Evolutionary conservation across 352 stramenopile genomes (phyloP), one percentile per base, ranked within the genome.

Genomic region (Pythium dissimile): DNA sequence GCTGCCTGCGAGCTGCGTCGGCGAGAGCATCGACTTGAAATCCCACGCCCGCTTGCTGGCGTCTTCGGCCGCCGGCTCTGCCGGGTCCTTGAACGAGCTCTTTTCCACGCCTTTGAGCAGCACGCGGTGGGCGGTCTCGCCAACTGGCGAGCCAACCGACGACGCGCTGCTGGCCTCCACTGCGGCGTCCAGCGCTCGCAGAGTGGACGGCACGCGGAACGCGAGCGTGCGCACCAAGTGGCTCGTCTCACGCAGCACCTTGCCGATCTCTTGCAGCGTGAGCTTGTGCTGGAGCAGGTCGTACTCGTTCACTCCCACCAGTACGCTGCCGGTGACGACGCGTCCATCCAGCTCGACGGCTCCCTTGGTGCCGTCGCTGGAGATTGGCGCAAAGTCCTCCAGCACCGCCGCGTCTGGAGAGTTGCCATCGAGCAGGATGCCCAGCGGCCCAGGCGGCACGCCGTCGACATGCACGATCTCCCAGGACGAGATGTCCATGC

Each of bases 251-350:
- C 75, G 67, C 39, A 93, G 64, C 21, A 91, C 65, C 6, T 56
- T 53, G 0, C 75, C 64, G 16, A 86, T 63, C 2, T 86, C 72
- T 6, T 71, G 30, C 13, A 89, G 64, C 34, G 66, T 57, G 38
- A 84, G 50, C 24, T 71, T 60, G 16, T 58, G 49, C 0, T 60
- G 39, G 3, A 80, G 42, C 4, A 90, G 72, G 24, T 92, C 64
- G 41, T 68, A 54, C 15, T 83, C 67, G 45, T 94, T 92, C n/a
- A 94, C 66, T 3, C 56, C 65, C 11, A 85, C 59, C 21, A 94
- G 64, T 9, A 90, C 62, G 32, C 68, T 80, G 11, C 81, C 79
- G 0, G 60, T 18, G 0, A 59, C 16, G 2, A 92, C 68, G 2
- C 64, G 64, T 0, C 77, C 74, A 38, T 76, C 73, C 9, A 61